Base-by-base conservation (phyloP, 2,329 filamentous ascomycete genomes). In the Pleoardoris graminearum region DNA sequence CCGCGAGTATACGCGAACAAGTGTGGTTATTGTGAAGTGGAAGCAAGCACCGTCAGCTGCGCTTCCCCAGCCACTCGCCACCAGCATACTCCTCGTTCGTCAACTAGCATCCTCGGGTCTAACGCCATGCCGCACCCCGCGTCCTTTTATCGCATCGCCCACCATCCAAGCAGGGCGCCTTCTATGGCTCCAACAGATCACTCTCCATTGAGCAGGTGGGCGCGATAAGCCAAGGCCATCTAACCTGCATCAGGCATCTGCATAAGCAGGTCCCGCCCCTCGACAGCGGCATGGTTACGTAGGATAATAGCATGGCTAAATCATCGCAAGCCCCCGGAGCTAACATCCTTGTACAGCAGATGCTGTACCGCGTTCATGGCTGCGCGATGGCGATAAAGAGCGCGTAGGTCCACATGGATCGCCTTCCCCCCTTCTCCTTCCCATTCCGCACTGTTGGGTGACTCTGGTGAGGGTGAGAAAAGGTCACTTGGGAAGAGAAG, bases 191-290 rank as follows among this genome's bases (percentile, higher is more conserved):
- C 19, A 11, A 50, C 23, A 25, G 39, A 54, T 56, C 56, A 51
- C 57, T 44, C 61, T 63, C 30, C 30, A 61, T 53, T 12, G 19
- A 63, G 63, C 60, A 66, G 63, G 63, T 65, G 54, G n/a, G 27
- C 30, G 53, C 43, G 59, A 62, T 63, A 62, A 62, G 60, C 63
- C 60, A 62, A 63, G 62, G 38, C 48, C 44, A 21, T 50, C 63
- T 62, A 65, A 54, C 27, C 62, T 54, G 14, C 36, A 61, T 57
- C 41, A 59, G 63, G 63, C 57, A 65, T 66, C 56, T 66, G 51
- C 48, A 58, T 56, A 59, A 51, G 49, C 49, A 45, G 50, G 54
- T 49, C 51, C 49, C 53, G 27, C 55, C 36, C 59, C 48, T 50
- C 50, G 43, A 51, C 44, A 54, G 51, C 55, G 38, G 54, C 51